phyloP scores from a whole-genome alignment of 192 early-diverging fungal species.

The Entomortierella lignicola region DNA sequence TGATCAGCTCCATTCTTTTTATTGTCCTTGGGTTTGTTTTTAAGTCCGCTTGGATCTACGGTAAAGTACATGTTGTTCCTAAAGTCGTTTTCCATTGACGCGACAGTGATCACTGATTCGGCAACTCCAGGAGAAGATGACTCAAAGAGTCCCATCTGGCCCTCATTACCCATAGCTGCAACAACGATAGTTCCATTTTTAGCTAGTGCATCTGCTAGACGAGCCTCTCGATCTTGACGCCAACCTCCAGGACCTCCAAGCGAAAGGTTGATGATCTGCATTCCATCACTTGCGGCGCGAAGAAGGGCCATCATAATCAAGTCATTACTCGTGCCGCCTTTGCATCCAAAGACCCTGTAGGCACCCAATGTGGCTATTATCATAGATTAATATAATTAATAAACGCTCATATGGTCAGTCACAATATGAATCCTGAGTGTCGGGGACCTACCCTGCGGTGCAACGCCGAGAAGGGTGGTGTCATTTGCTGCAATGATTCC shows the following conservation, averaged over 20 bases:
- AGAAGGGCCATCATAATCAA: constrained; percentile 83
- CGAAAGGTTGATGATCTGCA: constrained; percentile 89
- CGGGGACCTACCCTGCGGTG: constrained; percentile 80
- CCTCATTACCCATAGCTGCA: constrained; percentile 75
- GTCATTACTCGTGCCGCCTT: constrained; percentile 72
- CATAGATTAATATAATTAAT: too few species aligned
- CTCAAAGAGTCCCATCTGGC: constrained; percentile 71
- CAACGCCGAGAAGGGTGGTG: constrained; percentile 77
- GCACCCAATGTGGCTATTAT: constrained; percentile 70
- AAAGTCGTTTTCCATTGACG: constrained; percentile 60
- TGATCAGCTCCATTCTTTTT: background rate
- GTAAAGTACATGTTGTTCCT: constrained; percentile 48
- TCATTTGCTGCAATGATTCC: constrained; percentile 84
- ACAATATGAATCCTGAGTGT: too few species aligned
- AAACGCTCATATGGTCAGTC: too few species aligned
- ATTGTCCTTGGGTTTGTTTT: constrained; percentile 4
- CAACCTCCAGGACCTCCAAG: constrained; percentile 76
- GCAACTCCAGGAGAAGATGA: constrained; percentile 70
- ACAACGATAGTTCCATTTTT: constrained; percentile 62
- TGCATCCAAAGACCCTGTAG: constrained; percentile 89
- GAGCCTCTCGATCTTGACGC: constrained; percentile 69
- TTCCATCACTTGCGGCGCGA: constrained; percentile 72
- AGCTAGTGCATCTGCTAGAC: constrained; percentile 65
- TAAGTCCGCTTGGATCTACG: constrained; percentile 12
- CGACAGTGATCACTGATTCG: constrained; percentile 66